These are phyloP conservation scores for Paraphaeosphaeria sporulosa DNA, from an alignment of 2,329 filamentous ascomycete genomes.

Conservation along the genomic window DNA sequence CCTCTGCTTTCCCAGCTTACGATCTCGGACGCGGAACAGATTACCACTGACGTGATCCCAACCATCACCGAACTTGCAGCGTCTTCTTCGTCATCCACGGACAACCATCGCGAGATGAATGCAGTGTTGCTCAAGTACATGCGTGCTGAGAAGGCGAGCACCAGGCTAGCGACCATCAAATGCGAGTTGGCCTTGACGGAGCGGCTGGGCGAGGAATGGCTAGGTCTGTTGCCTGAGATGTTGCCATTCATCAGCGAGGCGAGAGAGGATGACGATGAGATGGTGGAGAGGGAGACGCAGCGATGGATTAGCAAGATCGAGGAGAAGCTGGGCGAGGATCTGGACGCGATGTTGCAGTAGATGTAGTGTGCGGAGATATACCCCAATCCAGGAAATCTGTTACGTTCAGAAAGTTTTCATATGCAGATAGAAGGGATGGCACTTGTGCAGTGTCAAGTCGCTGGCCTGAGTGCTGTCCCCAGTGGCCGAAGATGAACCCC, in stretches of 20 bases:
- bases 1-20: slow-evolving; percentile 71
- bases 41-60: slow-evolving; percentile 68
- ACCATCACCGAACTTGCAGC: slow-evolving; percentile 83
- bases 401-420: slow-evolving; percentile 37
- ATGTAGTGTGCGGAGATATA: slow-evolving; percentile 7
- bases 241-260: slow-evolving; percentile 94
- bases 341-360: slow-evolving; percentile 91
- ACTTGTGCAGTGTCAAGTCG: too few relatives aligned
- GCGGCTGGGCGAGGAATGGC: slow-evolving; percentile 89
- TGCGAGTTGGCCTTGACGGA: slow-evolving; percentile 82
- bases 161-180: slow-evolving; percentile 82
- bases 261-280: slow-evolving; percentile 95
- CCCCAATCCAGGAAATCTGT: slow-evolving; percentile 3
- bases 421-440: background rate
- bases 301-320: slow-evolving; percentile 93
- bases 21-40: slow-evolving; percentile 24
- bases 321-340: slow-evolving; percentile 83
- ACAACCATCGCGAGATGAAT: slow-evolving; percentile 93
- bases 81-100: slow-evolving; percentile 77
- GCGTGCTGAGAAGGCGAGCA: slow-evolving; percentile 72
- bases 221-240: slow-evolving; percentile 91
- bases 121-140: slow-evolving; percentile 77
- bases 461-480: too few relatives aligned
- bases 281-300: slow-evolving; percentile 87
- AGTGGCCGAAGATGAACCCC: too few relatives aligned